Conservation (phyloP, 2,329 filamentous ascomycete species). For the Colletotrichum spaethianum region DNA sequence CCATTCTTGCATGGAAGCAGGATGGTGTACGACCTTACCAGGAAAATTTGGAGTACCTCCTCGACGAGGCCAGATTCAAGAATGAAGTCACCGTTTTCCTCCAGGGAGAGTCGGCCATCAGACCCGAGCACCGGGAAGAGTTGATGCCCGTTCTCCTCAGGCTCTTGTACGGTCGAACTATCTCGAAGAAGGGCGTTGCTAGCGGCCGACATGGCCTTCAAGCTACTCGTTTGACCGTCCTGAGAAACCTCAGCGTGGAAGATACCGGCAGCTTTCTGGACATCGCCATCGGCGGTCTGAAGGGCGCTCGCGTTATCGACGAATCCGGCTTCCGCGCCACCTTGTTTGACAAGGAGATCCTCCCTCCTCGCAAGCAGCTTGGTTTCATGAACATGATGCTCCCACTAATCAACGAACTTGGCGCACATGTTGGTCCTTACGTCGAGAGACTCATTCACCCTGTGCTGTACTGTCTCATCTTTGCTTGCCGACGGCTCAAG, state of each 20-base stretch:
- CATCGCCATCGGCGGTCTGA: conserved; percentile 82
- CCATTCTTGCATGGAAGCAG: conserved; percentile 91
- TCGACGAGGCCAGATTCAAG: conserved; percentile 92
- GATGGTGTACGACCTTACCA: conserved; percentile 82
- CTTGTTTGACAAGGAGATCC: conserved; percentile 69
- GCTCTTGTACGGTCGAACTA: conserved; percentile 89
- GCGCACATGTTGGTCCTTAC: conserved; percentile 79
- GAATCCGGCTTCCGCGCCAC: conserved; percentile 63
- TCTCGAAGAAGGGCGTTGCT: conserved; percentile 82
- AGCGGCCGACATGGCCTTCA: conserved; percentile 87
- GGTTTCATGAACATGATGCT: conserved; percentile 94
- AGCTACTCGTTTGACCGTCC: conserved; percentile 82
- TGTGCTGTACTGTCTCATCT: conserved; percentile 85
- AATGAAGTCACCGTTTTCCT: conserved; percentile 95
- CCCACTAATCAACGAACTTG: conserved; percentile 87
- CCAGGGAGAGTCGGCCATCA: conserved; percentile 80
- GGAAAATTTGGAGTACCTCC: conserved; percentile 86
- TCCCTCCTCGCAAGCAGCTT: conserved; percentile 84
- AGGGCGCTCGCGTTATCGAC: conserved; percentile 71
- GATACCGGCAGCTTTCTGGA: conserved; percentile 87
- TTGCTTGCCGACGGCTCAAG: conserved; percentile 73
- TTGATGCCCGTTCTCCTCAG: conserved; percentile 90
- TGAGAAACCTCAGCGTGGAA: conserved; percentile 81
- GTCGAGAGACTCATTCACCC: conserved; percentile 80
- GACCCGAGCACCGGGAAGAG: conserved; percentile 77